Evolutionary conservation across 306 rosid genomes (phyloP), one percentile per base, ranked within the genome.

Genomic region (Cicer arietinum): DNA sequence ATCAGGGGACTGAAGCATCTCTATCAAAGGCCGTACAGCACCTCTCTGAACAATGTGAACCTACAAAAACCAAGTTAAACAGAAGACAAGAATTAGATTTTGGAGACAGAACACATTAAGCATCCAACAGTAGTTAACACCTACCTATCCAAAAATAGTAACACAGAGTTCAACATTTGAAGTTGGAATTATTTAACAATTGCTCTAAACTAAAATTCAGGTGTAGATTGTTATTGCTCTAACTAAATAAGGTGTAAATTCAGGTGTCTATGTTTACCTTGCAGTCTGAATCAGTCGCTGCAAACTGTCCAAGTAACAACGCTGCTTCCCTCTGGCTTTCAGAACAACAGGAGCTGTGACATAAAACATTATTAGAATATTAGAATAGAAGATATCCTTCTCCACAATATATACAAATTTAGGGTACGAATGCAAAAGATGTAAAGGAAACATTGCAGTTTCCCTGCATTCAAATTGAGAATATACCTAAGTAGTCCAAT

Each of bases 281-380:
- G 86, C 99, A 89, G 81, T 92, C 99, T 54, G 98, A 95, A 88
- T 95, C 99, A 68, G 99, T 95, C 13, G 99, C 98, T 10, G 99
- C 99, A 84, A 95, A 95, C 67, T 95, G 99, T 75, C 99, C 99
- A 76, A 92, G 92, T 77, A 95, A 85, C 82, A 95, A 84, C 35
- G 99, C 98, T 63, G 99, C 99, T 83, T 95, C 99, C 76, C 99
- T 85, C 85, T 90, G 99, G 83, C 99, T 95, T 85, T 95, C 99
- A 16, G 91, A 83, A 88, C 99, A 95, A 82, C 92, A 89, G 6
- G 99, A 95, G 65, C 98, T 95, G 89, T 78, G 56, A 52, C 41
- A 75, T 66, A 64, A 74, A 52, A 77, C 73, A 67, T 62, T 14
- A 53, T 75, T 51, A 59, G 71, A 60, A 80, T 22, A 22, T 22